Evolutionary conservation across 108 stramenopile genomes (phyloP).

Genomic region (Hondaea fermentalgiana): DNA sequence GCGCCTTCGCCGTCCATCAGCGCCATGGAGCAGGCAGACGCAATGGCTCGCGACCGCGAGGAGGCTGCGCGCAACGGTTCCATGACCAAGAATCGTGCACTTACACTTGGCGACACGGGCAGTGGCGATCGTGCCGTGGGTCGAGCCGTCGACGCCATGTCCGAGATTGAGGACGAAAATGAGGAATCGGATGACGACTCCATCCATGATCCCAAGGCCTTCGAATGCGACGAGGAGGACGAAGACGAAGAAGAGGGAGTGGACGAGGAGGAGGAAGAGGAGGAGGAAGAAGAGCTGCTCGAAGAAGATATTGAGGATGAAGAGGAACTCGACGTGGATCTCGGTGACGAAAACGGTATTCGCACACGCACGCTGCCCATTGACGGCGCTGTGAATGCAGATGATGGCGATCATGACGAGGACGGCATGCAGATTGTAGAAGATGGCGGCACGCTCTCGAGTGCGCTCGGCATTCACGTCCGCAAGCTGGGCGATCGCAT

Average conservation of each 20-base stretch:
- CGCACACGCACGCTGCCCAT: too few species aligned
- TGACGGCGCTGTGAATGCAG: too few species aligned
- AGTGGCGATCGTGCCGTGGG: too few species aligned
- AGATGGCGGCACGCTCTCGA: neutral
- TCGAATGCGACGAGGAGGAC: slow-evolving; percentile 2
- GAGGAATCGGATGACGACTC: neutral
- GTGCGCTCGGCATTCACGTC: too few species aligned
- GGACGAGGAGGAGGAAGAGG: neutral
- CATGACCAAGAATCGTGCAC: neutral
- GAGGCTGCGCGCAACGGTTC: neutral
- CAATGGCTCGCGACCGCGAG: neutral
- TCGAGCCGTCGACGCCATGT: too few species aligned
- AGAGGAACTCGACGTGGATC: neutral
- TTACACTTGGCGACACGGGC: too few species aligned
- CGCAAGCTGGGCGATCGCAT: neutral
- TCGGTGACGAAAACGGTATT: too few species aligned
- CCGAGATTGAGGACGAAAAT: neutral
- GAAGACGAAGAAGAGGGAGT: neutral
- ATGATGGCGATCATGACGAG: neutral
- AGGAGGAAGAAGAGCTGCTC: neutral
- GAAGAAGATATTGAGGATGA: neutral
- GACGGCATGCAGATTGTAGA: neutral
- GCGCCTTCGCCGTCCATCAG: neutral
- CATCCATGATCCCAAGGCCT: neutral
- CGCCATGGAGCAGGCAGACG: neutral